Percentiles rank a stretch among this genome's conserved stretches.
Evolutionary conservation across 2,329 filamentous ascomycete genomes (phyloP).

Genomic region (Trichoderma oligosporum): DNA sequence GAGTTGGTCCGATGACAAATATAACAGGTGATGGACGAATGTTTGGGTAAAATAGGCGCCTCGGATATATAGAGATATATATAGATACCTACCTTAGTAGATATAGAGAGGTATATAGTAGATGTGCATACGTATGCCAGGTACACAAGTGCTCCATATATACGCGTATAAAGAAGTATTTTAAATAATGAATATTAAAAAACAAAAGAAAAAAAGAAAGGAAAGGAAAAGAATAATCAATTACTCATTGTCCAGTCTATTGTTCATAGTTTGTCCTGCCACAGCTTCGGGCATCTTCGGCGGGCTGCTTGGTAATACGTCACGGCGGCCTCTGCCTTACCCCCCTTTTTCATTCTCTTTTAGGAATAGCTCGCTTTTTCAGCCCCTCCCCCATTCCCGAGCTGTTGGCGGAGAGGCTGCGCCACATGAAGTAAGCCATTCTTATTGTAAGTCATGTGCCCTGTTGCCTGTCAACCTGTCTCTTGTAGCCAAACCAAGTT

Average conservation of each 20-base stretch:
- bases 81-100: too few species aligned
- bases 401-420: background rate
- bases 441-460: too few species aligned
- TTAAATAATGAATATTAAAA: too few species aligned
- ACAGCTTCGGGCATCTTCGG: slow-evolving; percentile 15
- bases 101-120: too few species aligned
- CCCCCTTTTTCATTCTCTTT: background rate
- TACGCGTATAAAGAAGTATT: too few species aligned
- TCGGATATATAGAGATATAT: slow-evolving; percentile 11
- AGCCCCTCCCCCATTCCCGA: background rate
- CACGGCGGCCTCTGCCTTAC: slow-evolving; percentile 7
- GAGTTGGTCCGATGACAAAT: slow-evolving; percentile 15
- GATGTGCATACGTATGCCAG: too few species aligned
- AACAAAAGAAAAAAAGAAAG: too few species aligned
- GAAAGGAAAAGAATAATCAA: too few species aligned
- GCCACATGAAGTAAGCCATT: background rate
- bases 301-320: slow-evolving; percentile 18
- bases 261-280: slow-evolving; percentile 9
- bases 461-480: too few species aligned
- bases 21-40: slow-evolving; percentile 9
- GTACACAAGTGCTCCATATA: too few species aligned
- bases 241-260: too few species aligned
- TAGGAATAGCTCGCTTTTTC: background rate
- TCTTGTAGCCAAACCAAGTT: too few species aligned
- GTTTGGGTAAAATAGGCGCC: background rate